Base-by-base conservation (phyloP, 176 grass and related monocot species). In the Paspalum vaginatum region DNA sequence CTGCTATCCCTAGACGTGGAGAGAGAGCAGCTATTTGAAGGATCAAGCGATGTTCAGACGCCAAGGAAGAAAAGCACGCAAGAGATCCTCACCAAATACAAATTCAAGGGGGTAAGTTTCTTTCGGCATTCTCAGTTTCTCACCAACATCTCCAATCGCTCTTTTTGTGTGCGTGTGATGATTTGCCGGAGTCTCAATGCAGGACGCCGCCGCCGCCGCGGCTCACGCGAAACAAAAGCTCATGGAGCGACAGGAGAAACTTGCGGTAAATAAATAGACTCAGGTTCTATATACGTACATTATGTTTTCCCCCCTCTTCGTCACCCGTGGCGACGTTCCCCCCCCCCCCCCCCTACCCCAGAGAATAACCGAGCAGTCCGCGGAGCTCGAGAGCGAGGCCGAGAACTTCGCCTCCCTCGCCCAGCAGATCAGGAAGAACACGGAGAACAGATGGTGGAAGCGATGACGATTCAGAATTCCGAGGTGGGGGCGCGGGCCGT, bases 371-470 rank as follows among this genome's bases (percentile, higher is more conserved):
- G 86, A 89, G 76, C 85, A 89, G 57, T 89, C 88, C 0, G 97
- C 84, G 2, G 97, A 99, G 82, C 89, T 99, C 49, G 75, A 99
- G 88, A 89, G 76, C 32, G 88, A 90, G n/a, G 87, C 97, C 12
- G 88, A 89, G 50, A 93, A 93, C 62, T 99, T 99, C 24, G 84
- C 90, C 11, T 25, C 61, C 27, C 81, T 95, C 59, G 97, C 90
- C 1, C 83, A 90, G 79, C 88, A 99, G 86, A 88, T 95, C 11
- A 78, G 62, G 18, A 93, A 91, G 43, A 79, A 83, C 59, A 93
- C 89, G 82, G 90, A 99, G 87, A 91, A 80, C 63, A 91, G 79
- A 70, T 99, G 97, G 97, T 99, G 97, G 93, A 95, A 86, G 82
- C 75, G 77, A 74, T 92, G 32, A 58, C 12, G 42, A 43, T 6